Conservation (phyloP, 192 early-diverging fungal species). For the Geosiphon pyriformis region DNA sequence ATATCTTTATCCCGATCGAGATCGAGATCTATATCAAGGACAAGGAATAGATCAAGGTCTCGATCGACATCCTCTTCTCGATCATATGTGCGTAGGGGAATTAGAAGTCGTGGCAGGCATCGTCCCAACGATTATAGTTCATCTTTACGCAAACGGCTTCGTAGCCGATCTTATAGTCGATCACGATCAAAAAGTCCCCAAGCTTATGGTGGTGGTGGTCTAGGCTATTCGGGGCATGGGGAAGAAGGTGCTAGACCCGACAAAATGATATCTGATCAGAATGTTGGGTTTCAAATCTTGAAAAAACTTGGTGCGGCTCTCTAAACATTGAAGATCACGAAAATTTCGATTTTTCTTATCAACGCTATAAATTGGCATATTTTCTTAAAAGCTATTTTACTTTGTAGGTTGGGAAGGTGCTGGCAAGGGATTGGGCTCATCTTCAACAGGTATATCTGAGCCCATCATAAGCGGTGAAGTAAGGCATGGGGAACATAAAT, state of each 20-base stretch:
- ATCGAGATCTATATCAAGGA: conserved; percentile 9
- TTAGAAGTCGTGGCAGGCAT: conserved; percentile 10
- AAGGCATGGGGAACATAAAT: conserved; percentile 21
- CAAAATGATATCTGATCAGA: conserved; percentile 26
- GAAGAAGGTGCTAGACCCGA: conserved; percentile 13
- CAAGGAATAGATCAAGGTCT: conserved; percentile 11
- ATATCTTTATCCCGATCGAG: conserved; percentile 6
- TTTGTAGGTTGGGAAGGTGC: conserved; percentile 23
- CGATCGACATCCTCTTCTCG: conserved; percentile 18
- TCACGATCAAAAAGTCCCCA: conserved; percentile 14
- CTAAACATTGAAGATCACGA: not conserved
- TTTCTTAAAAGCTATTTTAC: not conserved
- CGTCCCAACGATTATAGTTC: conserved; percentile 9
- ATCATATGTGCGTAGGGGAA: conserved; percentile 1
- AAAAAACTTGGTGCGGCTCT: conserved; percentile 21
- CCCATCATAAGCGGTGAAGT: conserved; percentile 23
- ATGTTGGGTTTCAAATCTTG: conserved; percentile 25
- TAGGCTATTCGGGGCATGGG: not conserved
- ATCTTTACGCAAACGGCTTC: conserved; percentile 7
- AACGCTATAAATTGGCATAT: too few relatives aligned
- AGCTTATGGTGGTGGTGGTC: not conserved
- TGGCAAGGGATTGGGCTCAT: conserved; percentile 17
- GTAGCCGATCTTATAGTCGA: conserved; percentile 15
- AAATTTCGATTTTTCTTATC: not conserved
- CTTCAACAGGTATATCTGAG: conserved; percentile 16